Percentiles rank a stretch among this genome's conserved stretches.
phyloP scores from a whole-genome alignment of 371 early-diverging fungal species.

The Mucor saturninus region DNA sequence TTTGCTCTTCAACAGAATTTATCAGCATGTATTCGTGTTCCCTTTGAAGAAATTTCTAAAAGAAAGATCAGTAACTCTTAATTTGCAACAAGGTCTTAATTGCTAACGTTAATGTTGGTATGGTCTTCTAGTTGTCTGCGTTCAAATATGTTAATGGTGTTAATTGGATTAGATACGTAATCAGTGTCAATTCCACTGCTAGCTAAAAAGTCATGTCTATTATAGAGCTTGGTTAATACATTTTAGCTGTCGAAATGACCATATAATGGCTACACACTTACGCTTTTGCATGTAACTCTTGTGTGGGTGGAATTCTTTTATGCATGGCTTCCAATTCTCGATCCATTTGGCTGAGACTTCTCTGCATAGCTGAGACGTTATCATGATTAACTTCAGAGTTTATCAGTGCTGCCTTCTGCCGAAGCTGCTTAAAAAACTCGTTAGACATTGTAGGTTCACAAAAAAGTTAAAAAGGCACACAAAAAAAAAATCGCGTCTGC shows the following conservation, averaged over 20 bases:
- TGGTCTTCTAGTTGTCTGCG: conserved; percentile 14
- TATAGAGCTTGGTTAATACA: not conserved
- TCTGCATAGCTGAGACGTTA: conserved; percentile 6
- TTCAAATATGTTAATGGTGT: conserved; percentile 14
- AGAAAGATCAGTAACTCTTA: not conserved
- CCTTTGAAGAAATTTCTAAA: conserved; percentile 18
- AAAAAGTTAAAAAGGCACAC: no score
- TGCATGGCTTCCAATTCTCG: conserved; percentile 10
- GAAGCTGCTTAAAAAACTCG: conserved; percentile 15
- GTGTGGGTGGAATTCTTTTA: conserved; percentile 16
- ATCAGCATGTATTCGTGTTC: conserved; percentile 28
- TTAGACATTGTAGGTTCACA: not conserved
- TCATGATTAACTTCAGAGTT: not conserved
- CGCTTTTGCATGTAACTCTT: conserved; percentile 32
- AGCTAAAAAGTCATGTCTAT: conserved; percentile 51
- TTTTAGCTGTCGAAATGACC: not conserved
- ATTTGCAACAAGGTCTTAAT: not conserved
- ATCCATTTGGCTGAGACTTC: conserved; percentile 15
- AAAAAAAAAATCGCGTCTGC: no score
- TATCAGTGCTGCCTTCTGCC: conserved; percentile 11
- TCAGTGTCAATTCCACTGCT: conserved; percentile 45
- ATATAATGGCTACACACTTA: not conserved
- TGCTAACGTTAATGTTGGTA: conserved; percentile 25
- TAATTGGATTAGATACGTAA: conserved; percentile 7
- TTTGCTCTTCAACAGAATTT: conserved; percentile 19